Evolutionary conservation across 305 asterid species (phyloP).

Genomic region (Ajuga reptans): DNA sequence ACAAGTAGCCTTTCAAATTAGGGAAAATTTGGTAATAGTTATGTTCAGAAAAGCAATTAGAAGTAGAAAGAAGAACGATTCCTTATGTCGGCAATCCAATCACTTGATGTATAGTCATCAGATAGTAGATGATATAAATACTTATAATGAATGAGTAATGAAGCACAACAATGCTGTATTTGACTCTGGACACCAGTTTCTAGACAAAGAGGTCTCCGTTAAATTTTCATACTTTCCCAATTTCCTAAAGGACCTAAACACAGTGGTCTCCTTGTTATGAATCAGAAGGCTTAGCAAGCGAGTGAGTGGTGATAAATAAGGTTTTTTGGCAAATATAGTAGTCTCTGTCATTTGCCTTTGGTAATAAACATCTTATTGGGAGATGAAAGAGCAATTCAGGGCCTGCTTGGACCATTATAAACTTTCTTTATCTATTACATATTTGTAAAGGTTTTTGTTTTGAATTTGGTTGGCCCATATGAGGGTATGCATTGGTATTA

Average conservation of each 20-base stretch:
- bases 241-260: background rate
- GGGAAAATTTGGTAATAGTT: background rate
- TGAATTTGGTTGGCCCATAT: background rate
- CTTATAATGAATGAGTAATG: background rate
- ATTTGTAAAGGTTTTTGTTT: background rate
- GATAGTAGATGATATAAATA: background rate
- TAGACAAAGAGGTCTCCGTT: background rate
- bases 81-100: background rate
- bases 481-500: background rate
- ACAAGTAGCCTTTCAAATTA: background rate
- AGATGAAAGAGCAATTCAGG: background rate
- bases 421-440: background rate
- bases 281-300: background rate
- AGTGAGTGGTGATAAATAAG: background rate
- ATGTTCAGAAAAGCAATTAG: constrained; percentile 1
- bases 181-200: constrained; percentile 1
- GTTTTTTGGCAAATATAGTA: background rate
- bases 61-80: constrained; percentile 5
- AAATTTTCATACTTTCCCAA: background rate
- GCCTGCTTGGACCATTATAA: background rate
- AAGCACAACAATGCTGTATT: background rate
- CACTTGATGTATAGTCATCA: background rate
- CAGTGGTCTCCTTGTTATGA: background rate
- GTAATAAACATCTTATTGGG: background rate
- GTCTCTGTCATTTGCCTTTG: background rate